Evolutionary conservation across 1,284 basidiomycete genomes (phyloP).

Genomic region (Melampsora americana): DNA sequence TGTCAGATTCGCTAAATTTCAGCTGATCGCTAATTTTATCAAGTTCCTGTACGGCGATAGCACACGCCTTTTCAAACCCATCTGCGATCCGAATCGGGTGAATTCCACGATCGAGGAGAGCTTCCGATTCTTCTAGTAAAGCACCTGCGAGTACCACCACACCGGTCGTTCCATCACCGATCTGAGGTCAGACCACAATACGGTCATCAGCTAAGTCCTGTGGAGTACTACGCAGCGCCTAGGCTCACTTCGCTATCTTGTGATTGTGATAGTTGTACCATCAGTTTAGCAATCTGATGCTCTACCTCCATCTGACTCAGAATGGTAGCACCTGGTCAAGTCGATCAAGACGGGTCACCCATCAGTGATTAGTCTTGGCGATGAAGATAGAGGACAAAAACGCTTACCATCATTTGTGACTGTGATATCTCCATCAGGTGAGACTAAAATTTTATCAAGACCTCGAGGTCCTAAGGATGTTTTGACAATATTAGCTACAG

Average conservation of each 20-base stretch:
- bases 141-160: slow-evolving; percentile 99
- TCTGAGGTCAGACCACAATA: slow-evolving; percentile 54
- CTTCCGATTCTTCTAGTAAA: slow-evolving; percentile 76
- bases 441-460: slow-evolving; percentile 98
- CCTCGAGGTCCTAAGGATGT: slow-evolving; percentile 93
- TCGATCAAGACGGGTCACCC: slow-evolving; percentile 13
- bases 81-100: slow-evolving; percentile 98
- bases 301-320: slow-evolving; percentile 67
- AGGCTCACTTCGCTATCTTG: slow-evolving; percentile 78
- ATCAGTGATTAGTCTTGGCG: slow-evolving; percentile 69
- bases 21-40: slow-evolving; percentile 89
- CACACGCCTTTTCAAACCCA: slow-evolving; percentile 91
- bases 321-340: slow-evolving; percentile 48
- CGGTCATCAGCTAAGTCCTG: background rate
- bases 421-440: slow-evolving; percentile 95
- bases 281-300: slow-evolving; percentile 94
- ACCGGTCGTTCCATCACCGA: slow-evolving; percentile 97
- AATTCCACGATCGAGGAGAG: slow-evolving; percentile 90
- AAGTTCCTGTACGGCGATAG: slow-evolving; percentile 81
- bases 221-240: background rate
- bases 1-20: slow-evolving; percentile 76
- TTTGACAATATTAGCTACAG: slow-evolving; percentile 89
- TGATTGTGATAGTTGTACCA: slow-evolving; percentile 93
- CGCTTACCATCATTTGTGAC: slow-evolving; percentile 86
- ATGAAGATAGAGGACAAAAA: background rate